phyloP scores from a whole-genome alignment of 176 grass and related monocot genomes.

The Triticum dicoccoides region DNA sequence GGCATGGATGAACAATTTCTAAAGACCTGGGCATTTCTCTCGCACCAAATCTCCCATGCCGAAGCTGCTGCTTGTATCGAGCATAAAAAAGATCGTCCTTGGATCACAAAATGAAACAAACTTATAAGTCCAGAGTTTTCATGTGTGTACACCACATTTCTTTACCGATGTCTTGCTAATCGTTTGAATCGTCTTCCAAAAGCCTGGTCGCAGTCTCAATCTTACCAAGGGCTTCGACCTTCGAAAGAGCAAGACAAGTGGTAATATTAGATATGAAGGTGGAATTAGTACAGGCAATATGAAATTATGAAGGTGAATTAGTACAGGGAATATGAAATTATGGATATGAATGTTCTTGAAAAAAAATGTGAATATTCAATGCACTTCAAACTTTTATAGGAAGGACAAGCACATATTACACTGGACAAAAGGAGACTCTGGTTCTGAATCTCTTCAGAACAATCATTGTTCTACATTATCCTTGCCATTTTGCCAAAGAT shows the following conservation, averaged over 20 bases:
- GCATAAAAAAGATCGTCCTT: conserved; percentile 70
- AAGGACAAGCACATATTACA: background rate
- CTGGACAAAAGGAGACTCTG: background rate
- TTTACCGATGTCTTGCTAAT: conserved; percentile 33
- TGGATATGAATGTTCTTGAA: background rate
- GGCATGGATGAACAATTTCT: no score
- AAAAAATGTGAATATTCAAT: background rate
- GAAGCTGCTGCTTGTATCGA: conserved; percentile 74
- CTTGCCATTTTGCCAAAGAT: no score
- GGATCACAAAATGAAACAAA: conserved; percentile 13
- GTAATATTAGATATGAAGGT: background rate
- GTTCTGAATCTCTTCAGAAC: background rate
- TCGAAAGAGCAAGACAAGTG: conserved; percentile 12
- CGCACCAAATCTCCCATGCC: background rate
- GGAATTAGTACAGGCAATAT: background rate
- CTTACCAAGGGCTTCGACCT: conserved; percentile 87
- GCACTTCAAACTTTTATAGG: background rate
- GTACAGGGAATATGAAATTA: no score
- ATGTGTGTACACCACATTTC: background rate
- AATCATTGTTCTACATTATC: conserved; percentile 1
- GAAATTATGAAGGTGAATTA: background rate
- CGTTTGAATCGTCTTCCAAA: conserved; percentile 51
- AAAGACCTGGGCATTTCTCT: no score
- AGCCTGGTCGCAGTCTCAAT: conserved; percentile 94
- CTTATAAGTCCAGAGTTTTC: background rate